phyloP scores from a whole-genome alignment of 2,329 filamentous ascomycete genomes.

The Verticillium klebahnii region DNA sequence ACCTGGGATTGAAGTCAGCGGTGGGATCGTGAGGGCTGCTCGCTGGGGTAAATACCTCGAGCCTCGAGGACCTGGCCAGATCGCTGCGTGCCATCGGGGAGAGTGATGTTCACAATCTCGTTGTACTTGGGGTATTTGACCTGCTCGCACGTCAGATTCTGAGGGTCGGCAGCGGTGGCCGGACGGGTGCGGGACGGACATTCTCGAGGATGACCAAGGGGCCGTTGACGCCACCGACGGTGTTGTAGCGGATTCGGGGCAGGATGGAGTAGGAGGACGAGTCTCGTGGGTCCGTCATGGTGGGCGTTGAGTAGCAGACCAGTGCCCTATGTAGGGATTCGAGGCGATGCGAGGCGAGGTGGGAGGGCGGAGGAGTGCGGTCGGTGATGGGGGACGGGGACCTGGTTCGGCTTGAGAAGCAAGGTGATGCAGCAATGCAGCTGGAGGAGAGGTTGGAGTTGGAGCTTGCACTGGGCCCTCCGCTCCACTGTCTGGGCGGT shows the following conservation, averaged over 20 bases:
- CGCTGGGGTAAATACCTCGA: conserved; percentile 60
- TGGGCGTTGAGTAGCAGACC: conserved; percentile 15
- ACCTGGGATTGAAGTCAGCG: conserved; percentile 46
- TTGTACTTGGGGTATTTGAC: conserved; percentile 98
- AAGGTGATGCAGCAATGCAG: conserved; percentile 12
- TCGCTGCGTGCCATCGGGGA: conserved; percentile 90
- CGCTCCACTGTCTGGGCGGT: conserved; percentile 1
- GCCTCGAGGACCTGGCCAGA: conserved; percentile 96
- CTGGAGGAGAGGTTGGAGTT: conserved; percentile 14
- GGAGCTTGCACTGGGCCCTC: conserved; percentile 3
- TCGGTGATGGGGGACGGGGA: conserved; percentile 6
- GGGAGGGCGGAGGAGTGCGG: conserved; percentile 9
- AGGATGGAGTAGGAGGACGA: conserved; percentile 56
- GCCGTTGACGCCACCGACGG: conserved; percentile 95
- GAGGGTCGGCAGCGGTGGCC: not conserved
- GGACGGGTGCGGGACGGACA: conserved; percentile 47
- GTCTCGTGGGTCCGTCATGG: conserved; percentile 53
- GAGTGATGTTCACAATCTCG: conserved; percentile 93
- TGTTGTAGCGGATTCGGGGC: conserved; percentile 85
- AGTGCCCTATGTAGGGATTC: conserved; percentile 10
- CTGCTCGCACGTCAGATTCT: conserved; percentile 35
- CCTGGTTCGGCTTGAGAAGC: conserved; percentile 6
- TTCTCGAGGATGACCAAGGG: conserved; percentile 97
- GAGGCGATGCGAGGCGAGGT: conserved; percentile 5
- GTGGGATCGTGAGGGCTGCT: conserved; percentile 5